phyloP scores from a whole-genome alignment of 192 early-diverging fungal species.

The Coemansia sp. region DNA sequence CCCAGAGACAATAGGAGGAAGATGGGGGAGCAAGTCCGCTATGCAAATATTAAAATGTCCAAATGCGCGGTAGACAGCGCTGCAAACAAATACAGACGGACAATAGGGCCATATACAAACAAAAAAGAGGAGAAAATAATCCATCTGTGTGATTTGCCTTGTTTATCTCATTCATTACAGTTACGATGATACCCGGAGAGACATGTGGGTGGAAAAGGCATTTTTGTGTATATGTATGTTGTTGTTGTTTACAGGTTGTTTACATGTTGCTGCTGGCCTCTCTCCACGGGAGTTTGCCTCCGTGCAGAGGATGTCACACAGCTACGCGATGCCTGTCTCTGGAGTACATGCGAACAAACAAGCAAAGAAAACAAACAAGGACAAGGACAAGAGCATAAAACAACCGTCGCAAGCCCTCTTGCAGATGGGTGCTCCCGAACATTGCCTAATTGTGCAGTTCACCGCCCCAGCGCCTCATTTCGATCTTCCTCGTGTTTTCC shows the following conservation, averaged over 20 bases:
- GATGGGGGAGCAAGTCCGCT: not conserved
- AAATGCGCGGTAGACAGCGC: slow-evolving; percentile 2
- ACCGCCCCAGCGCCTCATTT: slow-evolving; percentile 7
- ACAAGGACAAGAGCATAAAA: not conserved
- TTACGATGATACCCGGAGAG: not conserved
- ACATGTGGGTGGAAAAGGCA: not conserved
- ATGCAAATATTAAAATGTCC: slow-evolving; percentile 5
- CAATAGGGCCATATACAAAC: not conserved
- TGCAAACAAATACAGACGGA: not conserved
- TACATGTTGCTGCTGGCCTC: not conserved
- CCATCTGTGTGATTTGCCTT: not conserved
- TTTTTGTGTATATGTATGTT: not conserved
- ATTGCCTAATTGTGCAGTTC: slow-evolving; percentile 6
- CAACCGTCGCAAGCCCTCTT: not conserved
- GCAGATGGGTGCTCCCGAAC: slow-evolving; percentile 7
- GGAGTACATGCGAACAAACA: not conserved
- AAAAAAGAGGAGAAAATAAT: not conserved
- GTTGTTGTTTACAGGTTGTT: not conserved
- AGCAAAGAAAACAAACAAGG: not conserved
- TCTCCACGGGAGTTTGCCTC: not conserved
- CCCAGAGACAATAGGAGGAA: not conserved
- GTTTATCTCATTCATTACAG: not conserved
- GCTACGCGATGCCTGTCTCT: not conserved
- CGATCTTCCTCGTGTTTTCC: slow-evolving; percentile 6
- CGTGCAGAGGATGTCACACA: not conserved